Percentiles rank a stretch among this genome's conserved stretches.
Evolutionary conservation across 306 rosid genomes (phyloP).

Genomic region (Acacia confusa): DNA sequence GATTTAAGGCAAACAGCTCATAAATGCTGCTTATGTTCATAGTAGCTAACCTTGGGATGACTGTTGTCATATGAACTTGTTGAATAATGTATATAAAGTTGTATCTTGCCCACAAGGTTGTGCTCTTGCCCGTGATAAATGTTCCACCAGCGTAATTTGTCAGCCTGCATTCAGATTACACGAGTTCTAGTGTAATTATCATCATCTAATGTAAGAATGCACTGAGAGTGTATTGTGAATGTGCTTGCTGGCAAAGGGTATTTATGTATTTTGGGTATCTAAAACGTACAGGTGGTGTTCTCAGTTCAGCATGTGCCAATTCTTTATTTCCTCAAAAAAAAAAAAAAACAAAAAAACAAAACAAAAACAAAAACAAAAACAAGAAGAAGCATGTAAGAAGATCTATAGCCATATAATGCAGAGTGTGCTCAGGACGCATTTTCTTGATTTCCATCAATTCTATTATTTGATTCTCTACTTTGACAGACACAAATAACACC

Average conservation of each 20-base stretch:
- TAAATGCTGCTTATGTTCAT: not conserved
- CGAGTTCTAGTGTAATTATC: slow-evolving; percentile 30
- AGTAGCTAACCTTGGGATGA: slow-evolving; percentile 71
- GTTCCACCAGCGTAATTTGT: slow-evolving; percentile 97
- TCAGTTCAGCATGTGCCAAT: not conserved
- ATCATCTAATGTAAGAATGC: slow-evolving; percentile 1
- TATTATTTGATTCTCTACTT: not conserved
- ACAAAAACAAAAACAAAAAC: too few relatives aligned
- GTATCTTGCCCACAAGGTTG: slow-evolving; percentile 85
- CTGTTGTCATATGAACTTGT: slow-evolving; percentile 76
- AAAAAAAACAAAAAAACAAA: too few relatives aligned
- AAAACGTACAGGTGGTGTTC: not conserved
- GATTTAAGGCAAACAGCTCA: slow-evolving; percentile 14
- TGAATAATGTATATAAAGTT: slow-evolving; percentile 70
- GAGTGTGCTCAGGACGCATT: not conserved
- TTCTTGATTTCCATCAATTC: not conserved
- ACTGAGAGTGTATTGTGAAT: not conserved
- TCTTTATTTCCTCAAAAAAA: not conserved
- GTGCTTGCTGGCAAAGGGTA: not conserved
- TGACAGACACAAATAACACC: slow-evolving; percentile 16
- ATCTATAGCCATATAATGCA: not conserved
- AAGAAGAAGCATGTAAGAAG: not conserved
- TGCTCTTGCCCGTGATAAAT: slow-evolving; percentile 79
- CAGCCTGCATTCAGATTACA: slow-evolving; percentile 63
- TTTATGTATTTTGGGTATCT: not conserved